A percentile compares a stretch with the other conserved stretches of the same genome.
Conservation (phyloP, 1,139 yeast genomes). For the Debaryomycetaceae sp. region DNA sequence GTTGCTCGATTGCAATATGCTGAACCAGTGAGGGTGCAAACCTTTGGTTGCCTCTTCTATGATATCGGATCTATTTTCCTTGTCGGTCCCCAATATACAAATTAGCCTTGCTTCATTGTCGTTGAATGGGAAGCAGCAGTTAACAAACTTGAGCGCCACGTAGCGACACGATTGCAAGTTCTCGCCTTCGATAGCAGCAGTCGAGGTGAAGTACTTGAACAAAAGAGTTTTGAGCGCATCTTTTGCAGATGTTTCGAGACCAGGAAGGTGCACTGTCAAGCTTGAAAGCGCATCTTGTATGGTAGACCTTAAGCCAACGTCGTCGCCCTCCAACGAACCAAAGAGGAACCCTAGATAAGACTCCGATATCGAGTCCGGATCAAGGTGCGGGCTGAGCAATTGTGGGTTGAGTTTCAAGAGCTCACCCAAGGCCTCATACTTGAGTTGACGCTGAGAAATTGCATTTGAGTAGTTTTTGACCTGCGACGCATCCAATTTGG, state of each 20-base stretch:
- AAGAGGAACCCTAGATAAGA: conserved; percentile 62
- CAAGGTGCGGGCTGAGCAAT: conserved; percentile 40
- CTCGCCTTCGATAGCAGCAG: conserved; percentile 16
- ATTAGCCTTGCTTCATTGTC: conserved; percentile 68
- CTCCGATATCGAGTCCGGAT: not conserved
- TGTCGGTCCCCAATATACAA: conserved; percentile 61
- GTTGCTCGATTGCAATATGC: conserved; percentile 39
- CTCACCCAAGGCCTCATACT: conserved; percentile 76
- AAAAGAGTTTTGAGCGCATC: conserved; percentile 41
- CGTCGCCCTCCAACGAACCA: conserved; percentile 66
- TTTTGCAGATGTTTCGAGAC: conserved; percentile 36
- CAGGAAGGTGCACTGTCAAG: conserved; percentile 46
- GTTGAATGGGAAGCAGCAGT: conserved; percentile 60
- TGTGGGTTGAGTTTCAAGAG: conserved; percentile 49
- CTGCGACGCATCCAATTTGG: conserved; percentile 34
- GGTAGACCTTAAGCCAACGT: conserved; percentile 57
- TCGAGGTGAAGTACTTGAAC: conserved; percentile 28
- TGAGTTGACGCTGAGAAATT: conserved; percentile 49
- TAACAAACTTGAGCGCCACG: conserved; percentile 62
- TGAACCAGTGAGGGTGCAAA: conserved; percentile 72
- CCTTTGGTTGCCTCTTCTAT: conserved; percentile 83
- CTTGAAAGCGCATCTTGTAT: conserved; percentile 72
- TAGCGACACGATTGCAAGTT: conserved; percentile 46
- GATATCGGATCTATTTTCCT: conserved; percentile 61
- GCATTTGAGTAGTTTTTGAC: conserved; percentile 26